Evolutionary conservation across 495 filamentous ascomycete genomes (phyloP).

Genomic region (Xylaria scruposa): DNA sequence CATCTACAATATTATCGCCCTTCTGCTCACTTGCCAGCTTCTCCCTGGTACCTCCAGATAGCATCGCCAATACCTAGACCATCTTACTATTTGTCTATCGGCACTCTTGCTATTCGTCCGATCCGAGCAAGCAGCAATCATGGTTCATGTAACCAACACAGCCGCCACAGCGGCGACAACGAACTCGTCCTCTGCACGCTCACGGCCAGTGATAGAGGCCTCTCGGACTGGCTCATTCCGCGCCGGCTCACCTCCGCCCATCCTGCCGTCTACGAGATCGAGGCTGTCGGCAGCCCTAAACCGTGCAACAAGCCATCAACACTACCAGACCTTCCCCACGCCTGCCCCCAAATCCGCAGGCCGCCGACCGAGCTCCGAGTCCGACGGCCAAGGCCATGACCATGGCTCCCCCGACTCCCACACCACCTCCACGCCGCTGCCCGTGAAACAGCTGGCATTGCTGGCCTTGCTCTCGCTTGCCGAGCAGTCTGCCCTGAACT

Average conservation of each 20-base stretch:
- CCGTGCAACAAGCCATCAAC: conserved; percentile 66
- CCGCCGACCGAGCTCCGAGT: conserved; percentile 38
- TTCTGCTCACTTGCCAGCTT: background rate
- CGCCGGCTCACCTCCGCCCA: conserved; percentile 54
- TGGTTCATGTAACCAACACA: conserved; percentile 45
- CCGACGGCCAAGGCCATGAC: conserved; percentile 33
- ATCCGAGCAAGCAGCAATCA: conserved; percentile 24
- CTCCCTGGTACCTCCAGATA: background rate
- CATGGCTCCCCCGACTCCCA: conserved; percentile 46
- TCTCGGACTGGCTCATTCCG: conserved; percentile 54
- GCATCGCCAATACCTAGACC: background rate
- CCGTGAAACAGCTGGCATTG: conserved; percentile 80
- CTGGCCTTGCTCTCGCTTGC: conserved; percentile 87
- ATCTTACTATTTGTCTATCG: background rate
- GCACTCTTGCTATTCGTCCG: background rate
- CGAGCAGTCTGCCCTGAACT: conserved; percentile 96
- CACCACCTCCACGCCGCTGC: conserved; percentile 68
- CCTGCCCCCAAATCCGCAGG: conserved; percentile 78
- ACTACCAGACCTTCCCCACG: conserved; percentile 95
- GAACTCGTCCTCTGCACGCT: conserved; percentile 28
- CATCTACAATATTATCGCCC: background rate
- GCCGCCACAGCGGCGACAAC: conserved; percentile 38
- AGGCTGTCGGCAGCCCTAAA: conserved; percentile 40
- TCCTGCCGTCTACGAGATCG: conserved; percentile 30
- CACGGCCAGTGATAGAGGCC: conserved; percentile 32